Evolutionary conservation across 2,329 filamentous ascomycete genomes (phyloP).

Genomic region (Akanthomyces lecanii): DNA sequence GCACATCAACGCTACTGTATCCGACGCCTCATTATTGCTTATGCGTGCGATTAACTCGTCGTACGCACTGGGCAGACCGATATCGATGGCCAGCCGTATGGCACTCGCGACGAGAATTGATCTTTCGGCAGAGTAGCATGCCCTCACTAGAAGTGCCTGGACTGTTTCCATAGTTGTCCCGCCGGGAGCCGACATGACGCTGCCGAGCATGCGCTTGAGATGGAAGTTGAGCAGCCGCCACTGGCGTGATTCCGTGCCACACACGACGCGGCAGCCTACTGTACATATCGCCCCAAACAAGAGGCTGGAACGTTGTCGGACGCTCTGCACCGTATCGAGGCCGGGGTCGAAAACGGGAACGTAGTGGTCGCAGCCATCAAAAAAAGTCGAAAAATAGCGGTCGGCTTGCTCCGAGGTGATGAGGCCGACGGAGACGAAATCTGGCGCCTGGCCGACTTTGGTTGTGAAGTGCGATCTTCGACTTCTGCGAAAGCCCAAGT

Average conservation of each 20-base stretch:
- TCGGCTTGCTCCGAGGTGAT: slow-evolving; percentile 23
- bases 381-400: slow-evolving; percentile 25
- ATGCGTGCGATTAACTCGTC: slow-evolving; percentile 31
- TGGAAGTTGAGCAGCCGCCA: slow-evolving; percentile 42
- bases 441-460: slow-evolving; percentile 17
- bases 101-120: slow-evolving; percentile 47
- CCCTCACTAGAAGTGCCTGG: slow-evolving; percentile 48
- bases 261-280: slow-evolving; percentile 44
- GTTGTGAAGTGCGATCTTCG: slow-evolving; percentile 21
- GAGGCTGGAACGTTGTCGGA: slow-evolving; percentile 43
- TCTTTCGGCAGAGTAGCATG: slow-evolving; percentile 49
- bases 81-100: slow-evolving; percentile 45
- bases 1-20: slow-evolving; percentile 32
- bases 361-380: slow-evolving; percentile 26
- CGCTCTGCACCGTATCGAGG: slow-evolving; percentile 41
- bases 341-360: slow-evolving; percentile 26
- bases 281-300: slow-evolving; percentile 49
- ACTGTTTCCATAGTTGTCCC: slow-evolving; percentile 42
- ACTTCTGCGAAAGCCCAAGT: background rate
- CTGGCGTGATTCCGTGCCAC: slow-evolving; percentile 34
- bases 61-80: slow-evolving; percentile 41
- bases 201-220: slow-evolving; percentile 40
- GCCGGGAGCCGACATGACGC: slow-evolving; percentile 25
- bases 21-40: background rate
- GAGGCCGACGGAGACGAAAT: slow-evolving; percentile 23